phyloP scores from a whole-genome alignment of 305 asterid genomes.

The Fraxinus angustifolia region DNA sequence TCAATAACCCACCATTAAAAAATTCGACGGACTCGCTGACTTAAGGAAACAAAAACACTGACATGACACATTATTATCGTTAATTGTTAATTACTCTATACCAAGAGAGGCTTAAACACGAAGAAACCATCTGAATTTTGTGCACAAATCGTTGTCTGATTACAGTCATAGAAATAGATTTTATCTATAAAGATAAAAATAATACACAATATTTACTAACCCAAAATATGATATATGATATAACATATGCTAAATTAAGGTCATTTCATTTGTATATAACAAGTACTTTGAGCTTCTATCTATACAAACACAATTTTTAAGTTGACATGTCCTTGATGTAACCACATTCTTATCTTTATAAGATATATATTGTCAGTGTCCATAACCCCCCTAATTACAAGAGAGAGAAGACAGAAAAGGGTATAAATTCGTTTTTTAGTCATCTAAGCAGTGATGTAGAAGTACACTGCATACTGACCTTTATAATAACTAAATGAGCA shows the following conservation, averaged over 20 bases:
- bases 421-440: not conserved
- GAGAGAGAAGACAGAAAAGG: not conserved
- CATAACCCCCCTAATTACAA: not conserved
- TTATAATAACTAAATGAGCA: slow-evolving; percentile 93
- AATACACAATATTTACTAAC: not conserved
- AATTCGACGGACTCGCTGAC: not conserved
- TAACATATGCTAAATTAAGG: not conserved
- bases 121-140: not conserved
- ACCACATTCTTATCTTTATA: not conserved
- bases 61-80: not conserved
- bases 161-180: not conserved
- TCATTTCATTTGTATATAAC: not conserved
- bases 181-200: not conserved
- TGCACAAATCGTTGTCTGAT: not conserved
- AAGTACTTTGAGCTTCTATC: not conserved
- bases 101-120: not conserved
- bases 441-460: slow-evolving; percentile 6
- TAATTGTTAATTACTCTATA: not conserved
- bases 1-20: not conserved
- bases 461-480: slow-evolving; percentile 48
- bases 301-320: not conserved
- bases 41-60: not conserved
- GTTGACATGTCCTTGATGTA: not conserved
- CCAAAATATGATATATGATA: not conserved
- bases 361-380: not conserved